These are phyloP conservation scores for Fusarium udum DNA, from an alignment of 2,329 filamentous ascomycete genomes.

Conservation along the genomic window DNA sequence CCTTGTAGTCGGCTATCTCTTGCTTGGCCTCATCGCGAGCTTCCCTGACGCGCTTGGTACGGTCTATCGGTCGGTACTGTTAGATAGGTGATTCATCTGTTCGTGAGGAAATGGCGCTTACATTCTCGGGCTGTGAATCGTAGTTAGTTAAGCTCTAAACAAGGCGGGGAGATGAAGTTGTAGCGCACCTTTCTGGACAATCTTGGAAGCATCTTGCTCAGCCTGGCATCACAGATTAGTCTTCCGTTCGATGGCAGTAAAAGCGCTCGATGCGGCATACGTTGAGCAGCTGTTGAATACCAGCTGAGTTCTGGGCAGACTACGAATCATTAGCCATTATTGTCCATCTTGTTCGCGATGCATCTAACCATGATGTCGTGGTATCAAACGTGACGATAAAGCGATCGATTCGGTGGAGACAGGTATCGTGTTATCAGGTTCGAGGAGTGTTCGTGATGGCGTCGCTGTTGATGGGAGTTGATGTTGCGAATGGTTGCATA, in stretches of 20 bases:
- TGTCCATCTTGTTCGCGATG: neutral
- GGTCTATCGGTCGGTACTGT: slow-evolving; percentile 52
- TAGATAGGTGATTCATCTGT: neutral
- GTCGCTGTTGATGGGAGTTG: slow-evolving; percentile 27
- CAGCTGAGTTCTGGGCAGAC: slow-evolving; percentile 98
- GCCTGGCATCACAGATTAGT: slow-evolving; percentile 65
- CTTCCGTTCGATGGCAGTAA: neutral
- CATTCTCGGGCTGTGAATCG: slow-evolving; percentile 79
- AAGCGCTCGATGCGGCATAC: slow-evolving; percentile 63
- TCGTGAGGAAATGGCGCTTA: slow-evolving; percentile 57
- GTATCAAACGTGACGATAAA: neutral
- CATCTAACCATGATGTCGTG: slow-evolving; percentile 38
- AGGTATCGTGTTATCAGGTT: neutral
- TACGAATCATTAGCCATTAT: slow-evolving; percentile 53
- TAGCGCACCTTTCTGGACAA: slow-evolving; percentile 90
- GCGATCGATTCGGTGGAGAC: neutral
- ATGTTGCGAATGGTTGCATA: slow-evolving; percentile 32
- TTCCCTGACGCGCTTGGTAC: slow-evolving; percentile 97
- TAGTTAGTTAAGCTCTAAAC: slow-evolving; percentile 31
- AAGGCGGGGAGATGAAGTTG: slow-evolving; percentile 1
- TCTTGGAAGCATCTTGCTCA: slow-evolving; percentile 98
- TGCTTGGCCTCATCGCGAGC: slow-evolving; percentile 96
- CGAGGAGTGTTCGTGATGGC: slow-evolving; percentile 11
- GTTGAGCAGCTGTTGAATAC: slow-evolving; percentile 98
- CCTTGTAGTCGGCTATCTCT: slow-evolving; percentile 93